Percentiles rank a stretch among this genome's conserved stretches.
Evolutionary conservation across 1,284 basidiomycete species (phyloP).

Genomic region (Pholiota adiposa): DNA sequence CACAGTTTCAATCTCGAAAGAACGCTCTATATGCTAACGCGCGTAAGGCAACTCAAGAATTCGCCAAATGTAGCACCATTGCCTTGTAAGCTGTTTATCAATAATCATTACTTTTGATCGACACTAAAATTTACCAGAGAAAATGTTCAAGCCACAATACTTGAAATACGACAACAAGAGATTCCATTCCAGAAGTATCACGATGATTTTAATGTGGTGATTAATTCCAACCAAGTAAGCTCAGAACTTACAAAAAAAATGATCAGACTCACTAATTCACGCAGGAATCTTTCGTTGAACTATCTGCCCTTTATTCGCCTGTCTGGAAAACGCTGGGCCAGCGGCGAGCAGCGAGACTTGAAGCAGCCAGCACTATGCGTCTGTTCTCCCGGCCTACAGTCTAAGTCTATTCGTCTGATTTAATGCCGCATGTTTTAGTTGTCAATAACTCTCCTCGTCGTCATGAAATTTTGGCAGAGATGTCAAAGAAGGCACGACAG

Average conservation of each 20-base stretch:
- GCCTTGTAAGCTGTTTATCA: slow-evolving; percentile 25
- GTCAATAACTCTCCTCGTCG: slow-evolving; percentile 28
- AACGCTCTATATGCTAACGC: slow-evolving; percentile 32
- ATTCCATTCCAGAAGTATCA: slow-evolving; percentile 17
- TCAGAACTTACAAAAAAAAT: too few species aligned
- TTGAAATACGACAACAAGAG: slow-evolving; percentile 15
- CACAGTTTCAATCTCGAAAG: slow-evolving; percentile 28
- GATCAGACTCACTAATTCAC: too few species aligned
- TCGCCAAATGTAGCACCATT: slow-evolving; percentile 28
- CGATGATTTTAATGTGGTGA: slow-evolving; percentile 16
- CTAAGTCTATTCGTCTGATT: not conserved
- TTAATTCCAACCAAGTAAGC: slow-evolving; percentile 5
- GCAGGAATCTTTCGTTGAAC: slow-evolving; percentile 26
- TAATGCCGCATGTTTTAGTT: slow-evolving; percentile 25
- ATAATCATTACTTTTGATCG: slow-evolving; percentile 3
- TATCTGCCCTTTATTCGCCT: slow-evolving; percentile 27
- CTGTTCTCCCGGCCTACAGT: slow-evolving; percentile 14
- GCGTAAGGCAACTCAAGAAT: slow-evolving; percentile 30
- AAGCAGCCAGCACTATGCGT: slow-evolving; percentile 36
- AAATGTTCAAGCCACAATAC: slow-evolving; percentile 12
- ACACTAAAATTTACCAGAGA: slow-evolving; percentile 11
- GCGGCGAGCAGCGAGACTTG: slow-evolving; percentile 29
- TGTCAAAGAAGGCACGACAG: slow-evolving; percentile 33
- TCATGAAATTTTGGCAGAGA: slow-evolving; percentile 28
- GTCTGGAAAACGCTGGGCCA: slow-evolving; percentile 30